phyloP scores from a whole-genome alignment of 768 basidiomycete genomes.

The Aureoboletus auriporus region DNA sequence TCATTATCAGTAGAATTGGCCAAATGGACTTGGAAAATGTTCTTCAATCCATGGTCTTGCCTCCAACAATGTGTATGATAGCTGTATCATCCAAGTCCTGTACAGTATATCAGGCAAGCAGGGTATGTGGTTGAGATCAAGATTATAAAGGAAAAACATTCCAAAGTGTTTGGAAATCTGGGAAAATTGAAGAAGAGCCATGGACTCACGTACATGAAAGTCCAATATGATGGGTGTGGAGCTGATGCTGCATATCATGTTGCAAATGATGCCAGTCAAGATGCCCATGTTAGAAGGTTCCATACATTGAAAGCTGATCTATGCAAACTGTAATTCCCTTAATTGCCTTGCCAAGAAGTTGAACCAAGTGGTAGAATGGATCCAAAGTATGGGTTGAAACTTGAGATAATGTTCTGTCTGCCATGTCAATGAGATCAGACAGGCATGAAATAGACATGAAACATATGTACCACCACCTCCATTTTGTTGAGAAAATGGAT shows the following conservation, averaged over 20 bases:
- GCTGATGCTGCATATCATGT: slow-evolving; percentile 1
- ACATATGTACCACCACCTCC: neutral
- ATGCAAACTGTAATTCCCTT: neutral
- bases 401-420: neutral
- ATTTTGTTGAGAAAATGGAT: neutral
- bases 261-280: slow-evolving; percentile 4
- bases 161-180: neutral
- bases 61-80: neutral
- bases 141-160: slow-evolving; percentile 1
- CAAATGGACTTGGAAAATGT: neutral
- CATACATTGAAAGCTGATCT: neutral
- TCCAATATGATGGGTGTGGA: slow-evolving; percentile 5
- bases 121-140: neutral
- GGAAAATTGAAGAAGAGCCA: neutral
- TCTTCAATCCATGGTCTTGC: neutral
- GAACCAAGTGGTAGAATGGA: slow-evolving; percentile 1
- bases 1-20: too few species aligned
- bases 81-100: slow-evolving; percentile 2
- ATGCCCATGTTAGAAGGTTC: slow-evolving; percentile 10
- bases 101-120: neutral
- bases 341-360: slow-evolving; percentile 1
- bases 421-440: neutral
- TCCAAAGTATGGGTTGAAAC: slow-evolving; percentile 6
- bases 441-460: neutral
- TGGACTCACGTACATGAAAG: slow-evolving; percentile 1